Conservation (phyloP, 345 rosid genomes). For the Cardamine resedifolia region DNA sequence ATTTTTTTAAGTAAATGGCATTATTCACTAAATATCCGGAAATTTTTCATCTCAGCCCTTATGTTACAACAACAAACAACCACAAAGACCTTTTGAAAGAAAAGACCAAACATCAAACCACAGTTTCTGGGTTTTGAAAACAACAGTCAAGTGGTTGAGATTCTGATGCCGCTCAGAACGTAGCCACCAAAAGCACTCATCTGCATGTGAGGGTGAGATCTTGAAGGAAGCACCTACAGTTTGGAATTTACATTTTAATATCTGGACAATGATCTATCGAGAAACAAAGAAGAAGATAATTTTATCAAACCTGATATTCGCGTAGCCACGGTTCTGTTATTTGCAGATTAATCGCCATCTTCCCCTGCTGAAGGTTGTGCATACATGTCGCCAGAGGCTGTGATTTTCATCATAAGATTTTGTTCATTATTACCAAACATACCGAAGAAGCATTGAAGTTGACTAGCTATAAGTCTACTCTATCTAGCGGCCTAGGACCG, state of each 20-base stretch:
- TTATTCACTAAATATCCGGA: neutral
- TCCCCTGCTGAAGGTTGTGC: conserved; percentile 77
- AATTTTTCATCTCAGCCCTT: neutral
- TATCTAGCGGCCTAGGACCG: neutral
- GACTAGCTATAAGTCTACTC: neutral
- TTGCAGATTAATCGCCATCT: conserved; percentile 83
- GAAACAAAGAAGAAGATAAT: neutral
- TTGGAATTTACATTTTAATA: neutral
- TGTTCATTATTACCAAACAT: neutral
- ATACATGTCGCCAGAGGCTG: conserved; percentile 89
- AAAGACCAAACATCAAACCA: conserved; percentile 26
- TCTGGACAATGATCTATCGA: neutral
- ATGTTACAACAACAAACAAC: conserved; percentile 24
- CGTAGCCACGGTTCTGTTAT: conserved; percentile 97
- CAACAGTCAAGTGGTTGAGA: conserved; percentile 37
- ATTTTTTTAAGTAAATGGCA: neutral
- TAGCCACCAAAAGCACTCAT: conserved; percentile 88
- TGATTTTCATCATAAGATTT: conserved; percentile 14
- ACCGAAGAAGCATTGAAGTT: neutral
- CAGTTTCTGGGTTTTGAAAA: conserved; percentile 2
- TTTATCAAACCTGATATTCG: conserved; percentile 66
- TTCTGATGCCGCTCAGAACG: conserved; percentile 77
- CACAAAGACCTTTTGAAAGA: conserved; percentile 12
- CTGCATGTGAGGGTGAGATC: conserved; percentile 94
- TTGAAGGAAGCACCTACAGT: conserved; percentile 79